These are phyloP conservation scores for Pseudocercospora musae DNA, from an alignment of 2,329 filamentous ascomycete genomes.

Conservation along the genomic window DNA sequence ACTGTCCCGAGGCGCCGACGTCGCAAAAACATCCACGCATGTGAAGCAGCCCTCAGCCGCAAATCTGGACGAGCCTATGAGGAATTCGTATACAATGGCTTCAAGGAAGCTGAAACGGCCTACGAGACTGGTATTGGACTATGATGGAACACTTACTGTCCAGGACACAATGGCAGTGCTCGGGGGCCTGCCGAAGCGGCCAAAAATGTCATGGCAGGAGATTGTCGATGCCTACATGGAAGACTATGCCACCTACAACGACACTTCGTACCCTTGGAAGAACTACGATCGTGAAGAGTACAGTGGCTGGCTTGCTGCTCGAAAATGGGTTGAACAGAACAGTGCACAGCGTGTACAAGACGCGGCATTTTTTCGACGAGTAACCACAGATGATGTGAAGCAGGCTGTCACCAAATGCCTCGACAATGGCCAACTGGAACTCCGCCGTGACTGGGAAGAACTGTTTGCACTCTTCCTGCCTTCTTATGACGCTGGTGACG, in stretches of 20 bases:
- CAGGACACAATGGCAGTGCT: slow-evolving; percentile 46
- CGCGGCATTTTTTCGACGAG: slow-evolving; percentile 40
- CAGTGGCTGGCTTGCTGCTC: slow-evolving; percentile 36
- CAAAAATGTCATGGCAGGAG: slow-evolving; percentile 33
- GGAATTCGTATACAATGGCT: slow-evolving; percentile 9
- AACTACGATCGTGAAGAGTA: slow-evolving; percentile 36
- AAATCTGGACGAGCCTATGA: too few relatives aligned
- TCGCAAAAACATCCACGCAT: not conserved
- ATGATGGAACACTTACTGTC: slow-evolving; percentile 47
- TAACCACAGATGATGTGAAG: slow-evolving; percentile 34
- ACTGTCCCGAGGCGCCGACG: not conserved
- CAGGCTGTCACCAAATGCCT: slow-evolving; percentile 32
- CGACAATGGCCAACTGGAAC: slow-evolving; percentile 30
- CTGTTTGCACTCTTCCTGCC: slow-evolving; percentile 32
- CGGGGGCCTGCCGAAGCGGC: slow-evolving; percentile 36
- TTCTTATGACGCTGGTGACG: not conserved
- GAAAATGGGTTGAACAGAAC: slow-evolving; percentile 39
- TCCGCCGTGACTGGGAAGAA: slow-evolving; percentile 38
- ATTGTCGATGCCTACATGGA: slow-evolving; percentile 41
- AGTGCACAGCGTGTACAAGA: slow-evolving; percentile 42
- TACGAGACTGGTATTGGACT: slow-evolving; percentile 42
- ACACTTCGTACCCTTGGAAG: slow-evolving; percentile 29
- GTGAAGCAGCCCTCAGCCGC: too few relatives aligned
- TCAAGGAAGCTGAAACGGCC: slow-evolving; percentile 10
- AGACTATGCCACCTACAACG: slow-evolving; percentile 39